Percentiles rank a stretch among this genome's conserved stretches.
Conservation (phyloP, 768 basidiomycete species). For the Pluteus cervinus region DNA sequence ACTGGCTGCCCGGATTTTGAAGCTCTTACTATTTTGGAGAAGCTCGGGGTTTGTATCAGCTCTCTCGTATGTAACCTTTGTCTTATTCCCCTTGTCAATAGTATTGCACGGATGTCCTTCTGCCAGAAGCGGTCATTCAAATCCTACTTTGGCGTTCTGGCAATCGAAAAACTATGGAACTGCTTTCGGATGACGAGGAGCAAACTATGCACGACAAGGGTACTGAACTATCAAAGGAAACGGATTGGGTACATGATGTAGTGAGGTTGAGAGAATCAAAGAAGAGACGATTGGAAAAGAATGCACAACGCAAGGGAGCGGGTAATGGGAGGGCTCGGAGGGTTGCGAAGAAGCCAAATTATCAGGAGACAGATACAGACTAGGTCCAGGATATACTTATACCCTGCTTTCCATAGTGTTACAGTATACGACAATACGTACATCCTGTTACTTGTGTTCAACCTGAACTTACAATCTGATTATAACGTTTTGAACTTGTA, state of each 20-base stretch:
- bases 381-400: too few relatives aligned
- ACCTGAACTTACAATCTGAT: too few relatives aligned
- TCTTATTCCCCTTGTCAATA: constrained; percentile 16
- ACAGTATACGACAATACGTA: too few relatives aligned
- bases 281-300: constrained; percentile 16
- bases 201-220: constrained; percentile 44
- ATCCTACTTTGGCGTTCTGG: constrained; percentile 70
- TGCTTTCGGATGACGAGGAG: constrained; percentile 53
- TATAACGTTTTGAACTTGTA: too few relatives aligned
- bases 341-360: constrained; percentile 16
- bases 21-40: constrained; percentile 36
- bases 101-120: constrained; percentile 70
- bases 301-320: constrained; percentile 6
- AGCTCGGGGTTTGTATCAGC: constrained; percentile 39
- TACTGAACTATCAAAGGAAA: constrained; percentile 38
- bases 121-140: constrained; percentile 68
- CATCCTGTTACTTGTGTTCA: too few relatives aligned
- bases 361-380: constrained; percentile 20
- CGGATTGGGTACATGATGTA: constrained; percentile 68
- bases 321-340: constrained; percentile 19
- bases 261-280: constrained; percentile 34
- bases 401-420: too few relatives aligned
- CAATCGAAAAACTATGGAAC: constrained; percentile 39
- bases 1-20: constrained; percentile 38
- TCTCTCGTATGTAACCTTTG: background rate